phyloP scores from a whole-genome alignment of 2,329 filamentous ascomycete species.

The Fusarium mundagurra region DNA sequence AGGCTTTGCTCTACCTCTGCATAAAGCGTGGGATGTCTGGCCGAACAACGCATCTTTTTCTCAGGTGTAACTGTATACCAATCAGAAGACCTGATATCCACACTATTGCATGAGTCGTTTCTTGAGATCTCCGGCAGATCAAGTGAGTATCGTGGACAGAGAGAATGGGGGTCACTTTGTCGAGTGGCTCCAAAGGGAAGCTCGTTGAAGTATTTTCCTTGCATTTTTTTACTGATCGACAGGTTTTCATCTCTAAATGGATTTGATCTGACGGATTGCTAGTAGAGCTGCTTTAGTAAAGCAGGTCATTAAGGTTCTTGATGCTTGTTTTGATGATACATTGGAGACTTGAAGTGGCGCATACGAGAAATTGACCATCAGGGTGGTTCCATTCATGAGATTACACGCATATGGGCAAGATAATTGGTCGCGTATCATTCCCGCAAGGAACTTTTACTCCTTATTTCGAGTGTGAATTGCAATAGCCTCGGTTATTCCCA shows the following conservation, averaged over 20 bases:
- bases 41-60: background rate
- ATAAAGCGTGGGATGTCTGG: conserved; percentile 7
- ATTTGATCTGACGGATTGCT: rapidly evolving
- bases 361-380: conserved; percentile 12
- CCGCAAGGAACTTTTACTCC: background rate
- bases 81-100: conserved; percentile 2
- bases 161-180: background rate
- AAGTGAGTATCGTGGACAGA: background rate
- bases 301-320: background rate
- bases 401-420: background rate
- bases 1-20: conserved; percentile 1
- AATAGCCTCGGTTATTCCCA: background rate
- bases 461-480: background rate
- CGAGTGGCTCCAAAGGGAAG: background rate
- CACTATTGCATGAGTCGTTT: background rate
- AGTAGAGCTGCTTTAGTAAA: background rate
- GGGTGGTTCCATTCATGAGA: conserved; percentile 3
- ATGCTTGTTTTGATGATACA: background rate
- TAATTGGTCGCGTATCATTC: background rate
- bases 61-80: background rate
- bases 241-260: background rate
- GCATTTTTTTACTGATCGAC: background rate
- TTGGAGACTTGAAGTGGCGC: background rate
- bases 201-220: background rate
- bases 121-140: background rate